Base-by-base conservation (phyloP, 345 rosid genomes). In the Odontarrhena argentea region DNA sequence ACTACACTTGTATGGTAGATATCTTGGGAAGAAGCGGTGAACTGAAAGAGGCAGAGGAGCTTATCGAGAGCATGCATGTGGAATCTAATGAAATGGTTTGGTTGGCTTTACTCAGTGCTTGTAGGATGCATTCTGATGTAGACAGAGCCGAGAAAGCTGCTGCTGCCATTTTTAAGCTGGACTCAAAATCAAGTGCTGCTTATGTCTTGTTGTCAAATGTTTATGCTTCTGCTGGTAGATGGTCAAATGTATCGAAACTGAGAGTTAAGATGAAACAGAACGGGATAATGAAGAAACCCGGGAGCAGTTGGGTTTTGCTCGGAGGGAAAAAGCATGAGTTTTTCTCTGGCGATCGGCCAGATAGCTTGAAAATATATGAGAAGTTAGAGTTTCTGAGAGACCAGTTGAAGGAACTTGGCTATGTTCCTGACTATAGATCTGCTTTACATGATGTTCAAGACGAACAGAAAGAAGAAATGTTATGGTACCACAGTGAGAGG, bases 91-190 rank as follows among this genome's bases (percentile, higher is more conserved):
- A 80, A 34, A 60, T 55, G 58, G 70, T 87, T 40, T 92, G 94
- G 96, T 55, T 85, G 40, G 81, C 90, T 58, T 82, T 92, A 36
- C 94, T 88, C 7, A 80, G 96, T 74, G 90, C 96, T 52, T 82
- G 89, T 44, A 85, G 77, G 62, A 71, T 81, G 80, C 86, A 82
- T 68, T 81, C 58, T 35, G 78, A 85, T 76, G 11, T 85, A 44
- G 79, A 71, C 37, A 68, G 80, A 15, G 90, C 89, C 25, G 90
- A 92, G 78, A 84, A 84, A 76, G 89, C 82, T 67, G 84, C 86
- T 38, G 66, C 63, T 8, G 26, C 32, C 8, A 75, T 85, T 74
- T 78, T 85, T 65, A 48, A 77, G 3, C 43, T 85, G 30, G 87
- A 89, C 7, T 85, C 89, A 0, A 63, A 75, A 30, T 83, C 86